Conservation (phyloP, 1,284 basidiomycete genomes). For the Ustilago cynodontis region DNA sequence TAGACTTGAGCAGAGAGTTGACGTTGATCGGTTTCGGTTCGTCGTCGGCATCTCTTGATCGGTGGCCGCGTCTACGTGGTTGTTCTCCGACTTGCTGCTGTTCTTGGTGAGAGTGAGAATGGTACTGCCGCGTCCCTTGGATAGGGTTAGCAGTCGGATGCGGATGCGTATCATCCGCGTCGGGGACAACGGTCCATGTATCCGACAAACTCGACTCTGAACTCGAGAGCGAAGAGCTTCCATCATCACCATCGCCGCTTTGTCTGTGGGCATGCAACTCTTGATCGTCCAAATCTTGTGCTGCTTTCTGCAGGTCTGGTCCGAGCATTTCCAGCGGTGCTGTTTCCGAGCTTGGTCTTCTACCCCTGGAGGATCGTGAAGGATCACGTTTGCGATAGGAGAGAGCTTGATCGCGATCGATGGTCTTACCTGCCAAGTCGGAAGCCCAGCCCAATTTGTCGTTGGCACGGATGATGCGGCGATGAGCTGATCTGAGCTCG, state of each 20-base stretch:
- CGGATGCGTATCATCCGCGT: constrained; percentile 15
- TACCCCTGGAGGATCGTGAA: neutral
- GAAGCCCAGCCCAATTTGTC: constrained; percentile 48
- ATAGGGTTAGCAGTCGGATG: neutral
- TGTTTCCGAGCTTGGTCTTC: neutral
- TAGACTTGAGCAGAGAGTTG: constrained; percentile 16
- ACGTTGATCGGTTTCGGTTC: constrained; percentile 9
- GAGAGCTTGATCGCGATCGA: constrained; percentile 27
- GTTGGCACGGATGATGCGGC: constrained; percentile 43
- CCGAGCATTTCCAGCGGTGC: constrained; percentile 20
- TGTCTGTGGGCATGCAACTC: neutral
- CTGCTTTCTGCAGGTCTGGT: constrained; percentile 23
- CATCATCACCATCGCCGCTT: neutral
- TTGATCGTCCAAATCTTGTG: constrained; percentile 31
- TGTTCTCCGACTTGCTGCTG: neutral
- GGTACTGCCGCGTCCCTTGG: neutral
- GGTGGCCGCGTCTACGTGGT: neutral
- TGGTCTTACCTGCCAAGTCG: constrained; percentile 23
- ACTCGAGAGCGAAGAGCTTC: neutral
- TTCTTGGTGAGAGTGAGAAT: neutral
- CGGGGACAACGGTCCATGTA: constrained; percentile 29
- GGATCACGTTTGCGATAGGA: constrained; percentile 36
- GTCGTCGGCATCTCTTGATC: neutral
- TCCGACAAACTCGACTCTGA: constrained; percentile 20
- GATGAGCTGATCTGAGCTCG: constrained; percentile 35